These are phyloP conservation scores for Cutaneotrichosporon cavernicola DNA, from an alignment of 1,284 basidiomycete genomes.

Conservation along the genomic window DNA sequence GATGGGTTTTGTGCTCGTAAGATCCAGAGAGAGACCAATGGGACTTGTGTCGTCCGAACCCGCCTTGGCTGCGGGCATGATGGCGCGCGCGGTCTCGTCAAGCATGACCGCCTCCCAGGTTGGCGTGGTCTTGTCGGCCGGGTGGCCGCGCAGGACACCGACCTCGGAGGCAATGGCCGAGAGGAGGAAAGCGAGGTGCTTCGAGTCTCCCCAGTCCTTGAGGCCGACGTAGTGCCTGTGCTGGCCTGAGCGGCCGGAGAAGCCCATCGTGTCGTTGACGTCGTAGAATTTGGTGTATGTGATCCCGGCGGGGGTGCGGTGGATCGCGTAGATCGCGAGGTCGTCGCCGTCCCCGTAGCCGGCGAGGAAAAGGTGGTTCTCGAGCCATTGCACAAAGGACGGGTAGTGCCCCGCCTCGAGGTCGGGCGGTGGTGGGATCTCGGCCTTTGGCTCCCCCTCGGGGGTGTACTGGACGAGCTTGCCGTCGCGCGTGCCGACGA, in stretches of 20 bases:
- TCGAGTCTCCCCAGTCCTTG: constrained; percentile 49
- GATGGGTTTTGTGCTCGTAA: constrained; percentile 54
- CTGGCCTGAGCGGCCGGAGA: constrained; percentile 39
- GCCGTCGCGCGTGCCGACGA: constrained; percentile 54
- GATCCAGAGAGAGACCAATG: constrained; percentile 56
- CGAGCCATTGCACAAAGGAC: constrained; percentile 57
- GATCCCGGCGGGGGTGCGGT: constrained; percentile 40
- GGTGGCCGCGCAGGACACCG: constrained; percentile 41
- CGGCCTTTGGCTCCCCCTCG: constrained; percentile 56
- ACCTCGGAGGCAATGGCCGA: constrained; percentile 54
- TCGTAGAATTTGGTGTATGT: constrained; percentile 53
- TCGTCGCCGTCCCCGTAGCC: constrained; percentile 54
- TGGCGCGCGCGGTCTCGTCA: constrained; percentile 56
- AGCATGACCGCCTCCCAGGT: constrained; percentile 56
- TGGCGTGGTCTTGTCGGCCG: constrained; percentile 28
- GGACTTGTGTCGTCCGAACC: constrained; percentile 55
- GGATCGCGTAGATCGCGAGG: constrained; percentile 47
- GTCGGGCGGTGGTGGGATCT: constrained; percentile 51
- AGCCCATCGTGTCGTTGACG: constrained; percentile 50
- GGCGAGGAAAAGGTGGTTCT: constrained; percentile 59
- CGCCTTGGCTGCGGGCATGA: constrained; percentile 54
- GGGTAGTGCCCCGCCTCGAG: constrained; percentile 39
- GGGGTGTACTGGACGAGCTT: constrained; percentile 57
- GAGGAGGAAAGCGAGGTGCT: constrained; percentile 54
- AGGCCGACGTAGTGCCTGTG: constrained; percentile 51